phyloP scores from a whole-genome alignment of 768 basidiomycete species.

The Lentinula guzmanii region DNA sequence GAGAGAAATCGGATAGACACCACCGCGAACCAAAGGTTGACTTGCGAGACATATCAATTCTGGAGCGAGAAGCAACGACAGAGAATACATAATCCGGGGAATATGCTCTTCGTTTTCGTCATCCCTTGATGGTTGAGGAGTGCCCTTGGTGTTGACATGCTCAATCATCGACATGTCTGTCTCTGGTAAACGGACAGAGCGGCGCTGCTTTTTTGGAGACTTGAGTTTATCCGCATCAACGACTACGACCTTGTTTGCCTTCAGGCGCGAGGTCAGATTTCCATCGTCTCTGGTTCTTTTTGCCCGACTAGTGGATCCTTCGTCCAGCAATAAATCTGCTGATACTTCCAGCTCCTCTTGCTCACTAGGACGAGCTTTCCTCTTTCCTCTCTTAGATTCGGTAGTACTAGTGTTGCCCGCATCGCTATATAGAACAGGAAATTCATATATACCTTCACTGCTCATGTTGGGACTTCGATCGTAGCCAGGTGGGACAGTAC shows the following conservation, averaged over 20 bases:
- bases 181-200: neutral
- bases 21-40: conserved; percentile 1
- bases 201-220: neutral
- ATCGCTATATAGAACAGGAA: neutral
- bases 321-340: neutral
- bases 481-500: neutral
- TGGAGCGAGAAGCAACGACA: neutral
- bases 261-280: neutral
- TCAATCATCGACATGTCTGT: neutral
- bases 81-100: neutral
- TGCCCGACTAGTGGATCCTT: neutral
- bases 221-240: neutral
- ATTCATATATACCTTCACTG: neutral
- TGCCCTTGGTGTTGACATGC: neutral
- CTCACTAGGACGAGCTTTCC: neutral
- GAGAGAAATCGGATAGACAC: neutral
- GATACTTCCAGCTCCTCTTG: neutral
- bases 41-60: conserved; percentile 2
- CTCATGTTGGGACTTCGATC: neutral
- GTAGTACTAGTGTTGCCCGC: neutral
- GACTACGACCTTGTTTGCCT: neutral
- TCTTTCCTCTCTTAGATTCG: neutral
- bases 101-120: neutral
- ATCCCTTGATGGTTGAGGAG: neutral
- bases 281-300: too few species aligned